These are phyloP conservation scores for Colletotrichum spaethianum DNA, from an alignment of 2,329 filamentous ascomycete genomes.

Conservation along the genomic window DNA sequence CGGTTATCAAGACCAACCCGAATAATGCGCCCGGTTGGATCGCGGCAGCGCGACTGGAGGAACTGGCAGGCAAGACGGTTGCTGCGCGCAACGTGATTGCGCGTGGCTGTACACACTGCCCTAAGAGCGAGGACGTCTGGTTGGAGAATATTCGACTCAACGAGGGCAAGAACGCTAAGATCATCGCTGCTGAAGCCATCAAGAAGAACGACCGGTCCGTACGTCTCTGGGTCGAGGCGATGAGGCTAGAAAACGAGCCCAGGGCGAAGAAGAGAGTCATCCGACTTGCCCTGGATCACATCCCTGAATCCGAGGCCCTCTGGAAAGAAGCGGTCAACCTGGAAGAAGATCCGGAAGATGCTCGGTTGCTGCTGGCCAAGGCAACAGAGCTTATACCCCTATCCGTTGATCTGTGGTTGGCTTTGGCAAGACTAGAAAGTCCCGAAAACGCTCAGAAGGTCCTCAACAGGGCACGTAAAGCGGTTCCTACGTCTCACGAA, in stretches of 20 bases:
- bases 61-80: conserved; percentile 91
- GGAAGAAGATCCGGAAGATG: conserved; percentile 91
- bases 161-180: conserved; percentile 92
- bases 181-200: conserved; percentile 94
- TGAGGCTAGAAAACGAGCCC: conserved; percentile 87
- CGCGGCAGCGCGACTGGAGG: conserved; percentile 91
- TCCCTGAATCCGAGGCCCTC: conserved; percentile 94
- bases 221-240: conserved; percentile 93
- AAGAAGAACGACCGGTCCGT: conserved; percentile 92
- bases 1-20: conserved; percentile 96
- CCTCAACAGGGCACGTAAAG: conserved; percentile 94
- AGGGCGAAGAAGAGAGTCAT: conserved; percentile 94
- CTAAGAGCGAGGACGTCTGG: conserved; percentile 96
- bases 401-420: conserved; percentile 95
- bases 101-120: conserved; percentile 90
- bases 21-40: conserved; percentile 97
- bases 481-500: conserved; percentile 91
- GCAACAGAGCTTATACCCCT: conserved; percentile 95
- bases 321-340: conserved; percentile 99
- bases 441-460: conserved; percentile 95
- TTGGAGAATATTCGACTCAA: conserved; percentile 95
- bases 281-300: conserved; percentile 90
- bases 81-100: conserved; percentile 91
- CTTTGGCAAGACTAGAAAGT: conserved; percentile 88
- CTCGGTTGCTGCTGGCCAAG: conserved; percentile 89